A percentile compares a stretch with the other conserved stretches of the same genome.
phyloP scores from a whole-genome alignment of 2,329 filamentous ascomycete genomes.

The Diaporthe vexans region DNA sequence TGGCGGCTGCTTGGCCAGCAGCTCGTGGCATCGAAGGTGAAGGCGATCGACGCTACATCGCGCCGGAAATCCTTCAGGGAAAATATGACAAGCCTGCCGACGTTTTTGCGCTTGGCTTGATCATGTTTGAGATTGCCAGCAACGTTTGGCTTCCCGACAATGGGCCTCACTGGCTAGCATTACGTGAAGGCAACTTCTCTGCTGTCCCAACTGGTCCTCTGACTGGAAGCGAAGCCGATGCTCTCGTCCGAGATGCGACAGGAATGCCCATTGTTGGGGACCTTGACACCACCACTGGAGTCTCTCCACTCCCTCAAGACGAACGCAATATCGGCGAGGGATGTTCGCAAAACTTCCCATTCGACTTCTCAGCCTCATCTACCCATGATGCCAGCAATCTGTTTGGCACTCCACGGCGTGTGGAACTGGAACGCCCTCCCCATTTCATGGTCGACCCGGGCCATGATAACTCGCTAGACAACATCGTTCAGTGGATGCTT shows the following conservation, averaged over 20 bases:
- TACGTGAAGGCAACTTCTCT: constrained; percentile 90
- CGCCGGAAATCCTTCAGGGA: constrained; percentile 89
- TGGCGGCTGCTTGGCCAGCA: constrained; percentile 85
- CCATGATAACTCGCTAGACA: constrained; percentile 83
- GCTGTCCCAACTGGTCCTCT: constrained; percentile 82
- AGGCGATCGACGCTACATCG: constrained; percentile 96
- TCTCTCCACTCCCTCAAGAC: constrained; percentile 31
- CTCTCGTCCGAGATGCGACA: constrained; percentile 80
- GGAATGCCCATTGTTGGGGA: constrained; percentile 72
- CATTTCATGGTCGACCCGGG: constrained; percentile 87
- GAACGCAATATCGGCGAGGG: constrained; percentile 37
- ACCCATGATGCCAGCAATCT: constrained; percentile 56
- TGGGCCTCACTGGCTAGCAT: constrained; percentile 88
- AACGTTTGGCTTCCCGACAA: constrained; percentile 96
- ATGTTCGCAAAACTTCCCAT: constrained; percentile 42
- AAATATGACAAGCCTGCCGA: constrained; percentile 92
- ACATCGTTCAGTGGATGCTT: constrained; percentile 90
- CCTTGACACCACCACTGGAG: constrained; percentile 37
- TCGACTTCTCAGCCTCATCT: constrained; percentile 44
- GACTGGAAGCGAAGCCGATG: constrained; percentile 82
- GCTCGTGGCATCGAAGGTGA: constrained; percentile 85
- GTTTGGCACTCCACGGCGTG: constrained; percentile 63
- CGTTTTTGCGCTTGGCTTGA: constrained; percentile 93
- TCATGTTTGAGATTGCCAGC: constrained; percentile 93
- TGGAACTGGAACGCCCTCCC: constrained; percentile 75